Base-by-base conservation (phyloP, 2,329 filamentous ascomycete species). In the Sclerotinia borealis region DNA sequence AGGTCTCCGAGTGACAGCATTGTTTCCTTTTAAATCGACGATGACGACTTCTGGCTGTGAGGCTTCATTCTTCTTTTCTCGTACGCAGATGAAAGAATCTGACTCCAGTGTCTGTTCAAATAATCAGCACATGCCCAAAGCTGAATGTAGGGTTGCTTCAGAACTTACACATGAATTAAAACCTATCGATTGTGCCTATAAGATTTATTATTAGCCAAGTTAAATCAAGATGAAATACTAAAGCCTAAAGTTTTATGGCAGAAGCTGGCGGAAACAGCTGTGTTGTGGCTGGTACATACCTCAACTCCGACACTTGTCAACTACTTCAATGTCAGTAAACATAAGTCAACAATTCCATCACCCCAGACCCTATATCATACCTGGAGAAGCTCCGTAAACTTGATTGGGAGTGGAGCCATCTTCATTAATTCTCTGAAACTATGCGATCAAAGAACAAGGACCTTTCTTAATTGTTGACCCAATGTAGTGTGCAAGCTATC, bases 1-100 rank as follows among this genome's bases (percentile, higher is more conserved):
- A 55, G 93, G 92, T 76, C 93, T 87, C 74, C 91, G 89, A 72
- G 92, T 95, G 77, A 97, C 87, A 81, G 95, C 93, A 85, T 96
- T 97, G 80, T 88, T 88, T 80, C 97, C 96, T 80, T 98, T 97
- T 75, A 99, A 89, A 79, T 99, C 91, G 79, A 99, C 82, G 77
- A 99, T 99, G 78, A 99, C 90, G 69, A 99, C 93, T 79, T 97
- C 93, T 69, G 93, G 91, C 72, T 91, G 89, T 69, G 92, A 85
- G 69, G 88, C 85, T 73, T 92, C 90, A 76, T 85, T 88, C 78
- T 93, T 89, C 81, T 96, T 93, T 80, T 98, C 93, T 78, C 95
- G 90, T 75, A 99, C 89, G 79, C 95, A 99, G 73, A 99, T 91
- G 79, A 89, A 99, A 76, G 89, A 85, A 79, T 99, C 95, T 76